Evolutionary conservation across 345 rosid genomes (phyloP), one percentile per base, ranked within the genome.

Genomic region (Noccaea bulbosa): DNA sequence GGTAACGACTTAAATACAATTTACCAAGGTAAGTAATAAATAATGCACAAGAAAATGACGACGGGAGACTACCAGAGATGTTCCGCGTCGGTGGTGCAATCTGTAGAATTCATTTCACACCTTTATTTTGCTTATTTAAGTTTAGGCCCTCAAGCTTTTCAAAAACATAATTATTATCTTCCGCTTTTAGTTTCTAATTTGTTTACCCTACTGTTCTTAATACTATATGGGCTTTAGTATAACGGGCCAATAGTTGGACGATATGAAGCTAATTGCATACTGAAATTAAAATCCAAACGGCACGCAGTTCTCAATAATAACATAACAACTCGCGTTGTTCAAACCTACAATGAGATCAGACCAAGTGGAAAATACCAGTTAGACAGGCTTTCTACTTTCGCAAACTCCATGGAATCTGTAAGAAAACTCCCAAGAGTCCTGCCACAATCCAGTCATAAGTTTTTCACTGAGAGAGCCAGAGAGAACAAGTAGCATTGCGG

Each of bases 81-180:
- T 51, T 62, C 38, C 33, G 70, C 76, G 76, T 72, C 76, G 70
- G 76, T 72, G 76, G 76, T 72, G 76, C 69, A 12, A 51, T 30
- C 34, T 48, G 1, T 49, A 11, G 10, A 47, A 45, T 38, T 16
- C 16, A 44, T 10, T 72, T 55, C 43, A 24, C 50, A 46, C 71
- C 65, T 9, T 24, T 15, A 37, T 54, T 47, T 64, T 8, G 0
- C 1, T 49, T 37, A 30, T 37, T 54, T 62, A 71, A 5, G 11
- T 17, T 60, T 53, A 27, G 15, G 12, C 33, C 67, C 43, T 44
- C 37, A 5, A 56, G 0, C 34, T 33, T 33, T 20, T 4, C 0
- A 27, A 10, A 40, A 39, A 5, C 3, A 40, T 8, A 9, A 38
- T 8, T 41, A 27, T 14, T 45, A 35, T 10, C 4, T 69, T 11